Conservation (phyloP, 179 eudicot species). For the Monotropa hypopitys region DNA sequence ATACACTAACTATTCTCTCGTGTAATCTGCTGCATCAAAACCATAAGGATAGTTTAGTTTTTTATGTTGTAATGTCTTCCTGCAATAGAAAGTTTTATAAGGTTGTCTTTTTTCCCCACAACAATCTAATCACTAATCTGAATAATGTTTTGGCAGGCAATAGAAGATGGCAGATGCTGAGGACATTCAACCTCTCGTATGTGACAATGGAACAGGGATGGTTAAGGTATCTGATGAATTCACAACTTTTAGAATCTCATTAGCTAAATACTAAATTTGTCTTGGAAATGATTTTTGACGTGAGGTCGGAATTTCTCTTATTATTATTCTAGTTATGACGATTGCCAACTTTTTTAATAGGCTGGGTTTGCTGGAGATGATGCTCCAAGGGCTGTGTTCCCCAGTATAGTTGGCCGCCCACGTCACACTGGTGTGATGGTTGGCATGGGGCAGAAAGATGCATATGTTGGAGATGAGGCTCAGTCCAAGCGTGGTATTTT, state of each 20-base stretch:
- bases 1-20: no score
- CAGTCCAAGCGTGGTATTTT: constrained; percentile 15
- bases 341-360: constrained; percentile 8
- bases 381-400: constrained; percentile 35
- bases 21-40: no score
- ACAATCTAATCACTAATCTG: not conserved
- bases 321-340: not conserved
- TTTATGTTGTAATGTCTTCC: not conserved
- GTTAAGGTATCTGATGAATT: constrained; percentile 8
- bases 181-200: constrained; percentile 15
- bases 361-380: constrained; percentile 49
- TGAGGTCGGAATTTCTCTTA: not conserved
- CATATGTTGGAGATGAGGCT: constrained; percentile 16
- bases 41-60: not conserved
- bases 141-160: constrained; percentile 3
- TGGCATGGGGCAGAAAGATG: constrained; percentile 16
- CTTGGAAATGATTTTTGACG: not conserved
- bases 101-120: not conserved
- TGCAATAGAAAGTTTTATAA: not conserved
- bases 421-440: constrained; percentile 19
- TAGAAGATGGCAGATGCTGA: constrained; percentile 13
- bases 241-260: not conserved
- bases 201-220: constrained; percentile 16
- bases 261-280: not conserved
- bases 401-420: constrained; percentile 16